Conservation (phyloP, 331 rosid genomes). For the Rhamnella rubrinervis region DNA sequence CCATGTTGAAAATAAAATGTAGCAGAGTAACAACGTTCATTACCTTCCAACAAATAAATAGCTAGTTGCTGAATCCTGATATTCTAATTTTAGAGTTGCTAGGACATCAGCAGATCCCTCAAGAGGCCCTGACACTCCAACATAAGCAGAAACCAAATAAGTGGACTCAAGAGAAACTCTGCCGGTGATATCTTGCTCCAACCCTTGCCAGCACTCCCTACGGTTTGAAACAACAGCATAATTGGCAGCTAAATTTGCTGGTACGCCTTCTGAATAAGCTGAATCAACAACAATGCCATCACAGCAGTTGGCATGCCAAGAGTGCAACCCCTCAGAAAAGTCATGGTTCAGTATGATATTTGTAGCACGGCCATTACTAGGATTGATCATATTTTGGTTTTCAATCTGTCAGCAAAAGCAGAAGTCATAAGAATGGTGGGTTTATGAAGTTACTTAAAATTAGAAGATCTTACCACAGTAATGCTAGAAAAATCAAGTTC, state of each 20-base stretch:
- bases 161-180: slow-evolving; percentile 48
- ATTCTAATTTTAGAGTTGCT: slow-evolving; percentile 81
- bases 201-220: slow-evolving; percentile 91
- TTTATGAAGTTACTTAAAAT: not conserved
- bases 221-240: slow-evolving; percentile 69
- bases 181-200: slow-evolving; percentile 81
- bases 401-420: slow-evolving; percentile 40
- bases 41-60: slow-evolving; percentile 77
- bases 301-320: slow-evolving; percentile 78
- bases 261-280: slow-evolving; percentile 33
- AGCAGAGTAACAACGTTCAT: slow-evolving; percentile 7
- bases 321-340: slow-evolving; percentile 69
- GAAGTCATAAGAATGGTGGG: not conserved
- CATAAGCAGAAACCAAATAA: slow-evolving; percentile 66
- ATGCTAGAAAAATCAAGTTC: not conserved
- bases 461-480: not conserved
- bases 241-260: slow-evolving; percentile 25
- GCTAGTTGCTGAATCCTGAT: slow-evolving; percentile 53
- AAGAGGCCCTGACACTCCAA: slow-evolving; percentile 70
- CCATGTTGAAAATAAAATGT: not conserved
- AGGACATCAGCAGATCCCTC: slow-evolving; percentile 59
- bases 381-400: slow-evolving; percentile 24
- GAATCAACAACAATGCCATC: slow-evolving; percentile 51
- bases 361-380: slow-evolving; percentile 25
- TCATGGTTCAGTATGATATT: slow-evolving; percentile 75